Evolutionary conservation across 306 rosid species (phyloP).

Genomic region (Cucurbita ficifolia): DNA sequence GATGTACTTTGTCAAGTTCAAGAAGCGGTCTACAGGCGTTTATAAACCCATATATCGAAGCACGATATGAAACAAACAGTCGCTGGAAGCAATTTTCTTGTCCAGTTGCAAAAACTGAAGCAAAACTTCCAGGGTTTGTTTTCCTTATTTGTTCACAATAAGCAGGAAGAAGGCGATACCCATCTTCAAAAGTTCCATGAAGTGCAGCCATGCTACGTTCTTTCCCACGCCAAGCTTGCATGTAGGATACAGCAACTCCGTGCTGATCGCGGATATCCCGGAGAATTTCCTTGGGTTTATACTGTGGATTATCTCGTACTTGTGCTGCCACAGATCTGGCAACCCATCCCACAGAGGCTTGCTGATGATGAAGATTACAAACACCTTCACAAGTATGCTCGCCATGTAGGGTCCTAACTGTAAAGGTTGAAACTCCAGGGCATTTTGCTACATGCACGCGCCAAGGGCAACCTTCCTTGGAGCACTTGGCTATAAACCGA

Average conservation of each 20-base stretch:
- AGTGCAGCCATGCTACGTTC: constrained; percentile 99
- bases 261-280: constrained; percentile 95
- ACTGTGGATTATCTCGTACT: constrained; percentile 85
- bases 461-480: constrained; percentile 99
- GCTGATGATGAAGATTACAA: constrained; percentile 90
- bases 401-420: constrained; percentile 75
- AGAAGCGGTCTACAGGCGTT: constrained; percentile 95
- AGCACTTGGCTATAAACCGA: constrained; percentile 95
- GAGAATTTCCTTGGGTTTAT: constrained; percentile 87
- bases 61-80: constrained; percentile 70
- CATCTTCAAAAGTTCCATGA: constrained; percentile 98
- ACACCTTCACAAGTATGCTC: constrained; percentile 98
- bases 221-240: constrained; percentile 99
- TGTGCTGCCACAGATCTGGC: constrained; percentile 96
- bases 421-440: constrained; percentile 90
- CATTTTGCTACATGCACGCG: constrained; percentile 98
- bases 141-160: constrained; percentile 87
- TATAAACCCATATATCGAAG: constrained; percentile 87
- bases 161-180: constrained; percentile 79
- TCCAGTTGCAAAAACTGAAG: constrained; percentile 86
- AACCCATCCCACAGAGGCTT: constrained; percentile 99
- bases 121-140: constrained; percentile 87
- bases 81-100: constrained; percentile 88
- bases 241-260: constrained; percentile 96
- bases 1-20: constrained; percentile 83